Percentiles rank a stretch among this genome's conserved stretches.
phyloP scores from a whole-genome alignment of 164 flowering plant species.

The Tinospora cordifolia region DNA sequence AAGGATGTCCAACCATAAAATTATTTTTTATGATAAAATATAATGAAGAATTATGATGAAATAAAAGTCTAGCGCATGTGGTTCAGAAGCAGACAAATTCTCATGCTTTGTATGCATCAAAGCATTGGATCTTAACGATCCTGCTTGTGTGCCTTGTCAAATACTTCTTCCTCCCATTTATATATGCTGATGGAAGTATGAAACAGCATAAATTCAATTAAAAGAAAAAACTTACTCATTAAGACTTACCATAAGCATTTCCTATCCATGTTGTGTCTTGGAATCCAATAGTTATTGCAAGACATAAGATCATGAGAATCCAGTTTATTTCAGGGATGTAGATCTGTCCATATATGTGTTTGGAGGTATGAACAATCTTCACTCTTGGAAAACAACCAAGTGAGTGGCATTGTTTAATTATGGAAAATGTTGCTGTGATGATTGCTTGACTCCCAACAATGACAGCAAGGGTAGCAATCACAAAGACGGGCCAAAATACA shows the following conservation, averaged over 20 bases:
- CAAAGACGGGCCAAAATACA: slow-evolving; percentile 78
- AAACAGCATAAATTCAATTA: not conserved
- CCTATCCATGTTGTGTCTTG: slow-evolving; percentile 68
- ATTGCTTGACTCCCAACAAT: slow-evolving; percentile 85
- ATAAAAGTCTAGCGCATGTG: not conserved
- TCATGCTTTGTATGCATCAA: not conserved
- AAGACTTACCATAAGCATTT: slow-evolving; percentile 70
- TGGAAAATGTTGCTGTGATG: slow-evolving; percentile 78
- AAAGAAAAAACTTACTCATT: not conserved
- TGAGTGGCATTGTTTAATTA: slow-evolving; percentile 70
- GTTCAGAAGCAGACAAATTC: not conserved
- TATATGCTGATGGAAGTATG: not conserved
- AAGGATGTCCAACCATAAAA: not conserved
- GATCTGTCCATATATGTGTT: slow-evolving; percentile 67
- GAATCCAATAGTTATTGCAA: slow-evolving; percentile 68
- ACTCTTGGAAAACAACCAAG: slow-evolving; percentile 95
- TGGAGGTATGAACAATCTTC: slow-evolving; percentile 78
- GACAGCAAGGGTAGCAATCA: slow-evolving; percentile 72
- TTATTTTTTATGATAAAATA: too few species aligned
- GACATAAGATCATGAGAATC: slow-evolving; percentile 73
- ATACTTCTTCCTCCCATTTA: not conserved
- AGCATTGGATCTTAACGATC: not conserved
- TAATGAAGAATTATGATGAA: too few species aligned
- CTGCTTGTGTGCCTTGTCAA: not conserved
- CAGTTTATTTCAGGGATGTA: slow-evolving; percentile 90